Base-by-base conservation (phyloP, 257 asterid genomes). In the Ophiorrhiza pumila region DNA sequence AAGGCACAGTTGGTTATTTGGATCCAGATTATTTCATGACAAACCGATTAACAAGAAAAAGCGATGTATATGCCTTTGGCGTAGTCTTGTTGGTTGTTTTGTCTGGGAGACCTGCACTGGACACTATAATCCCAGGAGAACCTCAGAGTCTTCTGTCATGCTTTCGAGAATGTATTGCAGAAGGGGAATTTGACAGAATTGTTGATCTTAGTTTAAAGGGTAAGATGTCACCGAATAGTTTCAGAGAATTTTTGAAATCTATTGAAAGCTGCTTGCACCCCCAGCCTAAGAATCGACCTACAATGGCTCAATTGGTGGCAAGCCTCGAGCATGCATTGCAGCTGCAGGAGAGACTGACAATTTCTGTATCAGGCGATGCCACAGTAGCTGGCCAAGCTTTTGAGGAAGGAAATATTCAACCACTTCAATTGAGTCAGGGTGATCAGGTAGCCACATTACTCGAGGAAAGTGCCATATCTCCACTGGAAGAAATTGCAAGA, bases 1-100 rank as follows among this genome's bases (percentile, higher is more conserved):
- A 27, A 64, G 77, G 77, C 46, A 49, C 77, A 10, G 0, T 7
- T 41, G 77, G 77, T 3, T 74, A 37, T 22, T 15, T 64, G 55
- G 76, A 71, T 49, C 80, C 80, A 9, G 73, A 77, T 2, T 77
- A 70, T 22, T 15, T 71, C 25, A 25, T 18, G 34, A 77, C 68
- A n/a, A 23, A 9, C 7, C 53, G 42, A 43, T 22, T 57, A 1
- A 61, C 80, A 31, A 52, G 31, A 56, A 77, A 71, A 77, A 39
- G 53, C 1, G 81, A 77, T 46, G 77, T 77, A 37, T 77, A 43
- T 66, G 68, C 77, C 20, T 77, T 71, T 46, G 81, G 81, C 0
- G 60, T 77, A 2, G 80, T 76, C 0, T 17, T 76, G 39, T 61
- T 69, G 45, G 80, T 68, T 25, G 76, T 77, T 22, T 71, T 70